Evolutionary conservation across 805 yeast genomes (phyloP), one percentile per base, ranked within the genome.

Genomic region (Maudiozyma bulderi): DNA sequence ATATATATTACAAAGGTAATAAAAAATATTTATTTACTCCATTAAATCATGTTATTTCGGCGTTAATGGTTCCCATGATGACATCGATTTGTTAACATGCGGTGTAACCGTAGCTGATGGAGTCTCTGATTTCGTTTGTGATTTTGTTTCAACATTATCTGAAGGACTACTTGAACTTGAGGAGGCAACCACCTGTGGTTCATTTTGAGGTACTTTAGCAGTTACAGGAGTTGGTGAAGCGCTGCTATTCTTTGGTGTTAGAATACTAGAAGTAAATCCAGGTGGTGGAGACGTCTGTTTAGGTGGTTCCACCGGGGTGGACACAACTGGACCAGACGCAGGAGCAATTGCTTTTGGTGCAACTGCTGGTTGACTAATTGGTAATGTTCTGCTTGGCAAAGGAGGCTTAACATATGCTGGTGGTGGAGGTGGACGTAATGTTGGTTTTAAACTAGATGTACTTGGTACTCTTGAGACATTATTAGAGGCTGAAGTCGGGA

Each of bases 241-340:
- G 38, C 49, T 49, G 15, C 42, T 38, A 37, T 62, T 65, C 51
- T 56, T 68, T 29, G 73, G 73, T 4, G 65, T 63, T 42, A 71
- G 50, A 7, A 70, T 53, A 3, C 59, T 37, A 28, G 61, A 68
- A 33, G 62, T 58, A 43, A 63, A 68, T 0, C 73, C 73, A 7
- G 73, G 74, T 31, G 73, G 73, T 5, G 68, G 57, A 10, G 52
- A 44, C 10, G 13, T 69, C 58, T 20, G 43, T 14, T 37, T 33
- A 20, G 43, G 38, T 37, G 29, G 37, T 45, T 30, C 29, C 28
- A 5, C 32, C 6, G 46, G 33, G 11, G 7, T 33, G 5, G 15
- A 13, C 37, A 38, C 15, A 38, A 6, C 15, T 1, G 34, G 30
- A 39, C 11, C 42, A 26, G 42, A 29, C 11, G 2, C n/a, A 15